A percentile compares a stretch with the other conserved stretches of the same genome.
Evolutionary conservation across 768 basidiomycete genomes (phyloP).

Genomic region (Macrolepiota albuminosa): DNA sequence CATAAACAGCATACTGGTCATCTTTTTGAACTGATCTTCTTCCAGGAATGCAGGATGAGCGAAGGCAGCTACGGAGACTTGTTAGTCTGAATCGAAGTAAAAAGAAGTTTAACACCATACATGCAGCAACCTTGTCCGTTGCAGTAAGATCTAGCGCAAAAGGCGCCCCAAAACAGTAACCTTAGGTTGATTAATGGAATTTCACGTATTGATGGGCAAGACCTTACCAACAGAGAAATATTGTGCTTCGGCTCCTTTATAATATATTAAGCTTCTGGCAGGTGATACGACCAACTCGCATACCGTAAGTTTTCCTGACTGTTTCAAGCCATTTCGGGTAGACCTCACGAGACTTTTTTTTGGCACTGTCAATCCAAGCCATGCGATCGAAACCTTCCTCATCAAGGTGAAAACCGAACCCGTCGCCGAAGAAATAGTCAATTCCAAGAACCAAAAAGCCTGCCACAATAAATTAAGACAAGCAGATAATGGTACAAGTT

Average conservation of each 20-base stretch:
- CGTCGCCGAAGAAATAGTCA: slow-evolving; percentile 64
- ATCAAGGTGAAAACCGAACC: slow-evolving; percentile 34
- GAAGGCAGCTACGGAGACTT: slow-evolving; percentile 38
- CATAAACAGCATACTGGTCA: slow-evolving; percentile 37
- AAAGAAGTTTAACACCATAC: slow-evolving; percentile 20
- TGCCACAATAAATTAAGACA: slow-evolving; percentile 15
- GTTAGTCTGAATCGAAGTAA: neutral
- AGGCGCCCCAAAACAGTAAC: slow-evolving; percentile 57
- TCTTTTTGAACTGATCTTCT: slow-evolving; percentile 40
- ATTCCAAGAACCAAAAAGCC: slow-evolving; percentile 56
- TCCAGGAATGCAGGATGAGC: slow-evolving; percentile 51
- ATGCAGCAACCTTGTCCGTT: slow-evolving; percentile 42
- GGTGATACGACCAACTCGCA: neutral
- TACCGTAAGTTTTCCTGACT: slow-evolving; percentile 46
- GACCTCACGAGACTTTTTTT: slow-evolving; percentile 30
- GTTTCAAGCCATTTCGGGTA: slow-evolving; percentile 49
- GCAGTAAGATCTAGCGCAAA: slow-evolving; percentile 42
- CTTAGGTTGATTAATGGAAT: slow-evolving; percentile 21
- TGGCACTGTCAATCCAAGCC: slow-evolving; percentile 37
- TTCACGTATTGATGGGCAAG: neutral
- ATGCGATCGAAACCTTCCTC: slow-evolving; percentile 32
- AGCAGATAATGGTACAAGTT: neutral
- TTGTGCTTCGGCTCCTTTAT: slow-evolving; percentile 24
- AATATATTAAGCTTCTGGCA: neutral
- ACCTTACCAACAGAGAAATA: slow-evolving; percentile 43